Base-by-base conservation (phyloP, 192 early-diverging fungal genomes). In the Backusella tarrabulga region DNA sequence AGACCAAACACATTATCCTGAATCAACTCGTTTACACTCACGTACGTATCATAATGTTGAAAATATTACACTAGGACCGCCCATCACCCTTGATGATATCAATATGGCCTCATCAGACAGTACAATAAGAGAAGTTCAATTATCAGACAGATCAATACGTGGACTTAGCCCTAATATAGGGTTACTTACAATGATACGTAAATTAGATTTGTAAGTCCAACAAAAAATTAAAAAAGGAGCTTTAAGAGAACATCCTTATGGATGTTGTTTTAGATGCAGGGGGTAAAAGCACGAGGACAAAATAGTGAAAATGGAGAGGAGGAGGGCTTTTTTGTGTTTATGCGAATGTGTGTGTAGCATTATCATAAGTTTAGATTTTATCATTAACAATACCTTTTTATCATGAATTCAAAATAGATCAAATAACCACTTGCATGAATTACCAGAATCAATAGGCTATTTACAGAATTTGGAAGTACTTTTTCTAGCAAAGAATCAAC, bases 391-490 rank as follows among this genome's bases (percentile, higher is more conserved):
- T 23, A 19, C 76, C 67, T 69, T 52, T 74, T 75, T 66, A 71
- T 75, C 72, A 12, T 70, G 34, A 68, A 34, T 50, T 50, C 75
- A 38, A 21, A 56, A 50, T 63, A 95, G 93, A 77, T 93, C 92
- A 80, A 90, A 89, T 83, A 96, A 96, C 76, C 78, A 86, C 40
- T 77, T 96, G 12, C 80, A 78, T n/a, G 74, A 80, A 50, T 86
- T 96, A 73, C 95, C 95, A 29, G 78, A 87, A 3, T 89, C 93
- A 70, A 90, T 96, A 70, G 93, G 93, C 7, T 90, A 91, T 68
- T 77, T 96, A 71, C 83, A 86, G 41, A 87, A 90, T 79, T 78
- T 97, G n/a, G 85, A 83, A 36, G 76, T 80, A 4, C 86, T 96
- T 4, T 83, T 82, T 23, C 72, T 96, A 3, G 79, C 89, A 21